phyloP scores from a whole-genome alignment of 2,329 filamentous ascomycete species.

The Pyricularia sp. region DNA sequence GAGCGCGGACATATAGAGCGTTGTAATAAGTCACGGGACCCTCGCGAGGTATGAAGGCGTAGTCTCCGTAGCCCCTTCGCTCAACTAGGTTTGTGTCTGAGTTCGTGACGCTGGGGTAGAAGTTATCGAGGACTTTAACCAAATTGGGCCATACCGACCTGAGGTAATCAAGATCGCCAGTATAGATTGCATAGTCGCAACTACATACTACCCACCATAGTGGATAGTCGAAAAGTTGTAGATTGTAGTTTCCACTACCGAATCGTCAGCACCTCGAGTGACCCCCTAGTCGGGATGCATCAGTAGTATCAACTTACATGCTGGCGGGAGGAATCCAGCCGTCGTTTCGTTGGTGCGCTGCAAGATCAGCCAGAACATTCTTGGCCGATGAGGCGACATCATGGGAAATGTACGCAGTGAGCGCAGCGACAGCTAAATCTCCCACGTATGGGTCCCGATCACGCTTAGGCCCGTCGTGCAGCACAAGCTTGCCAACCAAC shows the following conservation, averaged over 20 bases:
- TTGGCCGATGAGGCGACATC: slow-evolving; percentile 23
- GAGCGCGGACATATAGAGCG: slow-evolving; percentile 33
- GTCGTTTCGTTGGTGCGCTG: slow-evolving; percentile 32
- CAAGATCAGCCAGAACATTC: slow-evolving; percentile 37
- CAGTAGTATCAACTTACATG: slow-evolving; percentile 25
- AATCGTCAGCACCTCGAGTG: neutral
- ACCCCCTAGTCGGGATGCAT: neutral
- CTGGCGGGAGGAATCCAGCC: slow-evolving; percentile 42
- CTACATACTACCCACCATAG: slow-evolving; percentile 38
- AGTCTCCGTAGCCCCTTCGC: slow-evolving; percentile 33
- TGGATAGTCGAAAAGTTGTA: slow-evolving; percentile 37
- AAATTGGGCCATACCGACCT: slow-evolving; percentile 27
- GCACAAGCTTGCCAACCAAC: slow-evolving; percentile 30
- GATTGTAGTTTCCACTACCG: slow-evolving; percentile 28
- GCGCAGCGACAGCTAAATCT: slow-evolving; percentile 33
- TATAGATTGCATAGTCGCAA: slow-evolving; percentile 36
- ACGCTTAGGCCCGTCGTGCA: slow-evolving; percentile 37
- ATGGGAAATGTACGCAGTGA: slow-evolving; percentile 35
- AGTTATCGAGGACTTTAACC: slow-evolving; percentile 27
- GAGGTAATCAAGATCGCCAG: slow-evolving; percentile 28
- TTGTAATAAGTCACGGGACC: slow-evolving; percentile 40
- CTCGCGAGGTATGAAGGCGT: slow-evolving; percentile 33
- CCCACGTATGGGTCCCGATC: slow-evolving; percentile 41
- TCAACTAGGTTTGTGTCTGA: slow-evolving; percentile 25
- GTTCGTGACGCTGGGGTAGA: slow-evolving; percentile 30